A percentile compares a stretch with the other conserved stretches of the same genome.
phyloP scores from a whole-genome alignment of 2,329 filamentous ascomycete species.

The Colletotrichum liaoningense region DNA sequence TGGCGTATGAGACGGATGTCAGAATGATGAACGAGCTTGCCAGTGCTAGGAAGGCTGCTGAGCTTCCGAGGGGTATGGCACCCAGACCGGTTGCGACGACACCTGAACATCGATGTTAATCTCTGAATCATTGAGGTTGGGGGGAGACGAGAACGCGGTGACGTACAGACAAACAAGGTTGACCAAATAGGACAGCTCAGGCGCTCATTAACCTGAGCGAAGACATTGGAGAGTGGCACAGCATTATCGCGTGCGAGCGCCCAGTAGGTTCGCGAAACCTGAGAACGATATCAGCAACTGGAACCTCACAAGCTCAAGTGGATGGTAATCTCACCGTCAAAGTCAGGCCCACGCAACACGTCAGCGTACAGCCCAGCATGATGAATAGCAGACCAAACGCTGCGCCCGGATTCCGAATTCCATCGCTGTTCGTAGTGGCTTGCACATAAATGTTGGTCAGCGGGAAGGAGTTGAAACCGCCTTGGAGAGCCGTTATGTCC shows the following conservation, averaged over 20 bases:
- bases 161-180: slow-evolving; percentile 61
- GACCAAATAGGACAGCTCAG: slow-evolving; percentile 70
- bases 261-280: slow-evolving; percentile 56
- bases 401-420: slow-evolving; percentile 60
- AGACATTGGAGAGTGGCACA: slow-evolving; percentile 59
- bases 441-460: slow-evolving; percentile 73
- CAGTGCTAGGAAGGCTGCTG: slow-evolving; percentile 66
- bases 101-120: slow-evolving; percentile 38
- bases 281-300: neutral
- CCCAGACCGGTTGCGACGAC: slow-evolving; percentile 63
- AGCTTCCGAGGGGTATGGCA: slow-evolving; percentile 66
- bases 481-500: slow-evolving; percentile 64
- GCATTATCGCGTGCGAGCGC: slow-evolving; percentile 69
- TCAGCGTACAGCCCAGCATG: slow-evolving; percentile 61
- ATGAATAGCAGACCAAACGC: slow-evolving; percentile 69
- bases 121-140: neutral
- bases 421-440: slow-evolving; percentile 58
- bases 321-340: slow-evolving; percentile 51
- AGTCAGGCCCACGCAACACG: slow-evolving; percentile 62
- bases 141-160: neutral
- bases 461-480: slow-evolving; percentile 65
- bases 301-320: neutral
- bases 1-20: slow-evolving; percentile 65
- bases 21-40: slow-evolving; percentile 69
- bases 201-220: slow-evolving; percentile 55